A percentile compares a stretch with the other conserved stretches of the same genome.
Conservation (phyloP, 2,329 filamentous ascomycete genomes). For the Zymoseptoria ardabiliae region DNA sequence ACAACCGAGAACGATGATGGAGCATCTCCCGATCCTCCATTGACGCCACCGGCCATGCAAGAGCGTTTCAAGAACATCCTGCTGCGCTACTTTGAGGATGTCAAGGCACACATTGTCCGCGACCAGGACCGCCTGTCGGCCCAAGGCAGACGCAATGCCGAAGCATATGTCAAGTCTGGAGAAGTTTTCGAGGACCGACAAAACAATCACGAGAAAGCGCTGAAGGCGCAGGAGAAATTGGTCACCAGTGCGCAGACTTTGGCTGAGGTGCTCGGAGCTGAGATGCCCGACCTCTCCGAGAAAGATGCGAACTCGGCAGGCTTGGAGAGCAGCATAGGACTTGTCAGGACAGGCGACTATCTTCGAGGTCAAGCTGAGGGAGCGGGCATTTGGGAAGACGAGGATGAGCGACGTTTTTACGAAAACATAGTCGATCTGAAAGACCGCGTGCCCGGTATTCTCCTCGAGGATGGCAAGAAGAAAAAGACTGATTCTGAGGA, state of each 20-base stretch:
- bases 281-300: constrained; percentile 90
- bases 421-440: constrained; percentile 93
- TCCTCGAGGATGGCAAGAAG: constrained; percentile 91
- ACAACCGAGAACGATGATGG: constrained; percentile 46
- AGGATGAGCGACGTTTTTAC: constrained; percentile 95
- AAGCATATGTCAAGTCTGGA: constrained; percentile 96
- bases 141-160: constrained; percentile 89
- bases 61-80: constrained; percentile 81
- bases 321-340: constrained; percentile 72
- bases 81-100: constrained; percentile 83
- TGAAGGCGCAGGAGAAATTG: constrained; percentile 86
- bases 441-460: constrained; percentile 86
- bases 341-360: constrained; percentile 91
- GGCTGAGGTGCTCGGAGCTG: constrained; percentile 76
- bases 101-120: constrained; percentile 79
- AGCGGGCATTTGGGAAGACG: constrained; percentile 95
- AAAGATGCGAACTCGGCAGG: constrained; percentile 61
- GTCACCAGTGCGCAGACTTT: constrained; percentile 84
- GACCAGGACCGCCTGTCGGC: constrained; percentile 83
- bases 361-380: constrained; percentile 83
- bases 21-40: constrained; percentile 58
- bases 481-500: constrained; percentile 81
- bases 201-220: constrained; percentile 86
- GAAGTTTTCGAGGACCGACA: constrained; percentile 98
- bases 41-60: constrained; percentile 69